A percentile compares a stretch with the other conserved stretches of the same genome.
Conservation (phyloP, 2,329 filamentous ascomycete genomes). For the Ascochyta viciae-villosae region DNA sequence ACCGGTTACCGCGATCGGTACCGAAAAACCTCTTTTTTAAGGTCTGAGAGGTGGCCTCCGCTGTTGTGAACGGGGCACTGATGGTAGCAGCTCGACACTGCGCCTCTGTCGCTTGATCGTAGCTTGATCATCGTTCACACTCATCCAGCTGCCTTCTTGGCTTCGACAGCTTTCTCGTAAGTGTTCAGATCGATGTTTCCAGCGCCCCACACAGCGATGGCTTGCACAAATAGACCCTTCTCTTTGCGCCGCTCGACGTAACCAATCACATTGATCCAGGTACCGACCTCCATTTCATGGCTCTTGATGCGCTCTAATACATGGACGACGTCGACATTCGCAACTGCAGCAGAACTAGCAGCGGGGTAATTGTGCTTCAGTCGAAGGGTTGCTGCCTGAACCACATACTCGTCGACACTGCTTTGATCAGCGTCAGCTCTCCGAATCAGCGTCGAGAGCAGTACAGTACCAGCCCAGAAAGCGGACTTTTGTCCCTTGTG, state of each 20-base stretch:
- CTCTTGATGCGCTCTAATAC: conserved; percentile 70
- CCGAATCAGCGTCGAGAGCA: conserved; percentile 37
- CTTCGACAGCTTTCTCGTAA: conserved; percentile 67
- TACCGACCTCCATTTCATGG: conserved; percentile 72
- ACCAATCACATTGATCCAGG: conserved; percentile 89
- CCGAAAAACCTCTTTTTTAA: too few species aligned
- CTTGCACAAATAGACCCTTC: conserved; percentile 66
- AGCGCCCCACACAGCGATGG: conserved; percentile 78
- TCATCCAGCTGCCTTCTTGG: conserved; percentile 18
- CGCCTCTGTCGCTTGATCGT: background rate
- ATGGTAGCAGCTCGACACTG: too few species aligned
- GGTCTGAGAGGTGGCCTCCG: too few species aligned
- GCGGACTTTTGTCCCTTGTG: conserved; percentile 77
- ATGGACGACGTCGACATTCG: conserved; percentile 73
- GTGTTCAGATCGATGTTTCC: conserved; percentile 73
- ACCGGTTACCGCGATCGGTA: too few species aligned
- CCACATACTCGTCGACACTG: conserved; percentile 67
- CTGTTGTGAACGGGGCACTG: too few species aligned
- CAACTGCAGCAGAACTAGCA: conserved; percentile 51
- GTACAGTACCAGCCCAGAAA: conserved; percentile 93
- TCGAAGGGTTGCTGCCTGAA: conserved; percentile 65
- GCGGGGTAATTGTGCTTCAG: conserved; percentile 72
- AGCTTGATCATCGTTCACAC: background rate
- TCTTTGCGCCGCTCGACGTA: conserved; percentile 62
- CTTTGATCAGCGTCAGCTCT: conserved; percentile 18